Evolutionary conservation across 192 early-diverging fungal genomes (phyloP), one percentile per base, ranked within the genome.

Genomic region (Jimgerdemannia flammicorona): DNA sequence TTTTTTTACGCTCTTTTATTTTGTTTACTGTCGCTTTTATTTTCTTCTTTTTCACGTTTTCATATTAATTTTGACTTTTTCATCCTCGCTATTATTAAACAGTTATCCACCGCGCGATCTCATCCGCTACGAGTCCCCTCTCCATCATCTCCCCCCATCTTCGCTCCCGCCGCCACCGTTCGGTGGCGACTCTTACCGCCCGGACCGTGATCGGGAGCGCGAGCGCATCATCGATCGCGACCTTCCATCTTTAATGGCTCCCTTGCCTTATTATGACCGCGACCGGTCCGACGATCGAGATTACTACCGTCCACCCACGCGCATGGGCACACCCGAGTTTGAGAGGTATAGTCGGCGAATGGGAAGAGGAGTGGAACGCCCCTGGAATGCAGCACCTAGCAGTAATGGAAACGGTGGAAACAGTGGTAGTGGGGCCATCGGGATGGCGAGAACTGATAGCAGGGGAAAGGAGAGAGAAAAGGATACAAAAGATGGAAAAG

Each of bases 141-240:
- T 49, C 40, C 74, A 73, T 68, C 70, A 72, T 69, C 72, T 74
- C 43, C 71, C 54, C 7, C 67, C 69, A 18, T 40, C 73, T 2
- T 39, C 69, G 41, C 69, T 49, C 40, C 75, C 71, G 40, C 72
- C 71, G n/a, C 63, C 73, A 40, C 69, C 79, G 7, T 82, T 76
- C 77, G 77, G 77, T 3, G 77, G 77, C 8, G 81, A 82, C 20
- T 82, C 81, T n/a, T 82, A 82, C 40, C 77, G 81, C 9, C 79
- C 79, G 43, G 81, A 78, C 29, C 72, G 80, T 14, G 74, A 77
- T 54, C 54, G 79, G 72, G 74, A 54, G 19, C 43, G 67, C 70
- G 64, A 72, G 64, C 70, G 10, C 19, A 29, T 29, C 29, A 29
- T 29, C 29, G 74, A 54, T 11, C 43, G 67, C 70, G 64, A 72